phyloP scores from a whole-genome alignment of 176 grass and related monocot genomes.

The Hyparrhenia diplandra region DNA sequence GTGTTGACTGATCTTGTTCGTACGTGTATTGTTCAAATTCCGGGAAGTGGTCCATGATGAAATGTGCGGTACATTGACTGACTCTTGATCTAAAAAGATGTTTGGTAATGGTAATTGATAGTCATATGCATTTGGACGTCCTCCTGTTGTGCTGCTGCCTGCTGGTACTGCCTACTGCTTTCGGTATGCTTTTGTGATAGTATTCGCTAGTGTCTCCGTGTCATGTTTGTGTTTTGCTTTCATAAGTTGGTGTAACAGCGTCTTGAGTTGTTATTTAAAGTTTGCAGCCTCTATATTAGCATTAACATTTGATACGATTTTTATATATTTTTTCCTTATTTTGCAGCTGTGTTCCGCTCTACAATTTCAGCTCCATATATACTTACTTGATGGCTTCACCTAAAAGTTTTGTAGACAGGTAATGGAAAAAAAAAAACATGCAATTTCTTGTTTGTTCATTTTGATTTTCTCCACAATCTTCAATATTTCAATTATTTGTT shows the following conservation, averaged over 20 bases:
- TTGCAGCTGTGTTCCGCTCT: constrained; percentile 91
- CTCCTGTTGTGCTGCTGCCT: neutral
- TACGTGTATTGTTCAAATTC: neutral
- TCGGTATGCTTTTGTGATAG: neutral
- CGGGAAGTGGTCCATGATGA: neutral
- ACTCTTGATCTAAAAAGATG: neutral
- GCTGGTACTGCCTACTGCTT: neutral
- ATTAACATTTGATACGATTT: constrained; percentile 8
- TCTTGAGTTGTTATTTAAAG: neutral
- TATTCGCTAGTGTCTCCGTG: neutral
- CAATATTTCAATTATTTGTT: constrained; percentile 14
- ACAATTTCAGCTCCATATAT: constrained; percentile 98
- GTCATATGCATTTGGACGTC: neutral
- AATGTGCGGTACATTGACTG: neutral
- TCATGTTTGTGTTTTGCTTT: neutral
- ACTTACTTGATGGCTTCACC: constrained; percentile 82
- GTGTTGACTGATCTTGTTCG: neutral
- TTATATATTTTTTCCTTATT: constrained; percentile 35
- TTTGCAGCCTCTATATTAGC: neutral
- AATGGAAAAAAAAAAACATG: constrained; percentile 9
- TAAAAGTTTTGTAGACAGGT: constrained; percentile 96
- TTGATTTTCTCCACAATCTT: neutral
- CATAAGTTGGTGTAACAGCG: neutral
- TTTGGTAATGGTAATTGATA: constrained; percentile 8
- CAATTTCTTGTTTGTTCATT: constrained; percentile 10